Evolutionary conservation across 768 basidiomycete genomes (phyloP), one percentile per base, ranked within the genome.

Genomic region (Lentinus brumalis): DNA sequence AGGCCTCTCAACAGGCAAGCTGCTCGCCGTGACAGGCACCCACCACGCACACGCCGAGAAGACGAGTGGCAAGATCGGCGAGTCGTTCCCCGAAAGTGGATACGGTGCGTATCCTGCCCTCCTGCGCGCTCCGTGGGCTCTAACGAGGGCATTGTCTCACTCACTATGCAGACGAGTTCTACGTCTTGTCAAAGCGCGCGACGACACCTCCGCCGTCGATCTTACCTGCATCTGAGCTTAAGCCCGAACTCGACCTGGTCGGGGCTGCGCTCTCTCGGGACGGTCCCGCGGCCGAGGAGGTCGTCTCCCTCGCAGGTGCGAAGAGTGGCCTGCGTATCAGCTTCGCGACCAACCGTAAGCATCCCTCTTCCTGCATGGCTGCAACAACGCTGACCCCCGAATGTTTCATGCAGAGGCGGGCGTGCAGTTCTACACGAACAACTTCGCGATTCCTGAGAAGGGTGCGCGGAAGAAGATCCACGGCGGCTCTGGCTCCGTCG

Each of bases 341-440:
- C 31, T 90, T 91, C 69, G 81, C 85, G 62, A 83, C 86, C 9
- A 91, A 92, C 71, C 89, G 89, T 91, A 64, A 61, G 88, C 79
- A 31, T 16, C 39, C 38, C 31, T 31, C 2, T 41, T 21, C 7
- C 21, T 26, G 4, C 18, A 4, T 11, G 7, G 40, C 18, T n/a
- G 16, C 11, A 16, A 2, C 16, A 39, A 15, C 49, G 30, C 18
- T 18, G 21, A 21, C 7, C 44, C 3, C 29, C 35, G 35, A 35
- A 35, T 35, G 35, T 35, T 11, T 18, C 15, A 8, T 35, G 31
- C 64, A 91, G 90, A 92, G 72, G 82, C 80, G 9, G 89, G 89
- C 12, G 80, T 89, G 40, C 90, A 91, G 82, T 86, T 90, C 66
- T 91, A 91, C 70, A 81, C 87, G 3, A 85, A 86, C 68, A 83